Evolutionary conservation across 768 basidiomycete species (phyloP).

Genomic region (Boletus coccyginus): DNA sequence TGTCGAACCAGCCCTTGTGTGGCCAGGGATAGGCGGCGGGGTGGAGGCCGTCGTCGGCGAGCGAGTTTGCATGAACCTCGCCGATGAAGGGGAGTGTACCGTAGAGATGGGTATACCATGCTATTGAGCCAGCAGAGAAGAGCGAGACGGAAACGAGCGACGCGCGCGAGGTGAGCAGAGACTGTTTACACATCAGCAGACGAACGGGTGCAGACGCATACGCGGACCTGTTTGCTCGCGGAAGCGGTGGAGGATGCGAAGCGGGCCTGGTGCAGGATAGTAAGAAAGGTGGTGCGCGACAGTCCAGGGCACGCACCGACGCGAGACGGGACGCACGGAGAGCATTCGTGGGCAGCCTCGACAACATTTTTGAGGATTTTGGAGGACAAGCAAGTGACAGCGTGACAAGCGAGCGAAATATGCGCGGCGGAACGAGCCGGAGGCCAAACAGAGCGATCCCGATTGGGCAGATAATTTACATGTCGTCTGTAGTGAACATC

Average conservation of each 20-base stretch:
- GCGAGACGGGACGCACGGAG: slow-evolving; percentile 46
- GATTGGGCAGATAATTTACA: slow-evolving; percentile 31
- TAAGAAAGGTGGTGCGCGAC: slow-evolving; percentile 4
- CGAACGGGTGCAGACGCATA: neutral
- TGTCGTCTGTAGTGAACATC: slow-evolving; percentile 11
- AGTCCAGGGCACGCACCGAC: slow-evolving; percentile 41
- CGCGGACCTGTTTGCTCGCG: slow-evolving; percentile 61
- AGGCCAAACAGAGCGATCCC: slow-evolving; percentile 26
- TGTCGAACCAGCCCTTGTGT: slow-evolving; percentile 83
- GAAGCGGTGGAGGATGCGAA: slow-evolving; percentile 67
- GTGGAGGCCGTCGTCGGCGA: slow-evolving; percentile 94
- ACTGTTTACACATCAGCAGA: slow-evolving; percentile 35
- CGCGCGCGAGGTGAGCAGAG: slow-evolving; percentile 65
- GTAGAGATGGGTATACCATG: slow-evolving; percentile 96
- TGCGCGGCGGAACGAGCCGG: slow-evolving; percentile 48
- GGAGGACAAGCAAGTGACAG: slow-evolving; percentile 28
- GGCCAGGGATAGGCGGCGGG: slow-evolving; percentile 86
- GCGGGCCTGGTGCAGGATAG: slow-evolving; percentile 49
- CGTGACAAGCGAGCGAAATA: slow-evolving; percentile 44
- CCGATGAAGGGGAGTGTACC: slow-evolving; percentile 86
- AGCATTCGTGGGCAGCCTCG: slow-evolving; percentile 67
- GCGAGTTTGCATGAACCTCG: slow-evolving; percentile 89
- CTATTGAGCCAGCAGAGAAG: slow-evolving; percentile 83
- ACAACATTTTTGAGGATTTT: slow-evolving; percentile 71
- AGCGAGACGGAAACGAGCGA: slow-evolving; percentile 74